These are phyloP conservation scores for Yarrowia sp. DNA, from an alignment of 805 yeast genomes.

Conservation along the genomic window DNA sequence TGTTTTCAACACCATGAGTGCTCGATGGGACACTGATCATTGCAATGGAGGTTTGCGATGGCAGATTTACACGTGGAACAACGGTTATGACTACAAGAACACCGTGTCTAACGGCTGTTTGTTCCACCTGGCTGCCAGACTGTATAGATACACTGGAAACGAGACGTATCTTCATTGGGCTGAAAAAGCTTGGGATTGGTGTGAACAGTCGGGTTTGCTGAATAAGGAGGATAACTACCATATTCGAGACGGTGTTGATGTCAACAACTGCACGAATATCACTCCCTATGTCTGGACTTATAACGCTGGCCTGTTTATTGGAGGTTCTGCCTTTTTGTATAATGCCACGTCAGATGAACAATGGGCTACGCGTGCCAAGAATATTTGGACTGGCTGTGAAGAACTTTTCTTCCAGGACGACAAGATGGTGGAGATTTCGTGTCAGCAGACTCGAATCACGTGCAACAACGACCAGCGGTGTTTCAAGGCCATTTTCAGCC, in stretches of 20 bases:
- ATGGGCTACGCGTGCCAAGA: conserved; percentile 64
- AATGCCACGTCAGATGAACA: conserved; percentile 64
- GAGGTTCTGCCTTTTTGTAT: conserved; percentile 73
- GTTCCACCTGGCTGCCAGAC: conserved; percentile 80
- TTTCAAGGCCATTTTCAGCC: conserved; percentile 72
- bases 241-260: conserved; percentile 76
- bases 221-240: conserved; percentile 48
- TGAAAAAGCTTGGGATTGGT: conserved; percentile 76
- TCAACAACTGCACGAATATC: conserved; percentile 59
- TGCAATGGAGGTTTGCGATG: conserved; percentile 86
- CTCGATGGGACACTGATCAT: conserved; percentile 71
- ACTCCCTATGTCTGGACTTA: conserved; percentile 73
- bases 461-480: conserved; percentile 80
- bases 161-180: conserved; percentile 76
- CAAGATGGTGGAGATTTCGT: conserved; percentile 73
- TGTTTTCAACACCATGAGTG: conserved; percentile 80
- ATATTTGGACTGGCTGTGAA: conserved; percentile 56
- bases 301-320: conserved; percentile 70
- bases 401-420: conserved; percentile 58
- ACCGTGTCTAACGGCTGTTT: conserved; percentile 83
- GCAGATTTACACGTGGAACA: conserved; percentile 90
- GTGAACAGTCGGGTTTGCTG: conserved; percentile 58
- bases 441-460: conserved; percentile 58
- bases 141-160: conserved; percentile 79
- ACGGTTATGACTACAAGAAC: conserved; percentile 87